Conservation (phyloP, 1,139 yeast species). For the Citeromyces hawaiiensis region DNA sequence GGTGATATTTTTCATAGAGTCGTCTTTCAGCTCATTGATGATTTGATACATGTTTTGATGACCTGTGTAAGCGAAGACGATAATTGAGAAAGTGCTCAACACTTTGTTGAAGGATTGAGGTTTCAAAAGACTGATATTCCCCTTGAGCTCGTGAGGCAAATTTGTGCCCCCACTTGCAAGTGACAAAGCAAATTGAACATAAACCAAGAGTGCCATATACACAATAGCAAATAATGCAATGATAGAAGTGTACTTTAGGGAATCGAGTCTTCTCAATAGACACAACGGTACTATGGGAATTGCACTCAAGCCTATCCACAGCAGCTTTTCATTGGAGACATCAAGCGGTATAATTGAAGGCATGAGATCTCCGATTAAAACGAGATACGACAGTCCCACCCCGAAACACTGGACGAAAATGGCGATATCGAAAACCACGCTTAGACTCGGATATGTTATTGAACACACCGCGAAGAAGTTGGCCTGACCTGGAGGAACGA, state of each 20-base stretch:
- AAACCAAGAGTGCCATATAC: slow-evolving; percentile 63
- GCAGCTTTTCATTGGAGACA: slow-evolving; percentile 24
- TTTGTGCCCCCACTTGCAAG: slow-evolving; percentile 10
- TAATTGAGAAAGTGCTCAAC: slow-evolving; percentile 75
- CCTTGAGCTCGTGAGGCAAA: slow-evolving; percentile 20
- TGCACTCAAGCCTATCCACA: slow-evolving; percentile 61
- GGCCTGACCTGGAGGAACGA: slow-evolving; percentile 61
- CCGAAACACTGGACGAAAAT: slow-evolving; percentile 65
- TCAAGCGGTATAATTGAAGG: slow-evolving; percentile 32
- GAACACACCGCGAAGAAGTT: slow-evolving; percentile 79
- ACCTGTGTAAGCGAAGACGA: slow-evolving; percentile 90
- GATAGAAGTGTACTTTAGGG: slow-evolving; percentile 74
- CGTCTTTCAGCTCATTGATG: slow-evolving; percentile 63
- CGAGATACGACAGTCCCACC: slow-evolving; percentile 79
- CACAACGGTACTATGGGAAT: slow-evolving; percentile 62
- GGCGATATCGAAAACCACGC: slow-evolving; percentile 51
- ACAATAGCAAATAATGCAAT: slow-evolving; percentile 76
- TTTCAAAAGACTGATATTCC: slow-evolving; percentile 35
- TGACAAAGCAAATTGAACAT: slow-evolving; percentile 38
- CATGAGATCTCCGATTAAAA: slow-evolving; percentile 82
- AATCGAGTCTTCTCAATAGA: slow-evolving; percentile 61
- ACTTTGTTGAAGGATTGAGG: slow-evolving; percentile 52
- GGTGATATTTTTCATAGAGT: slow-evolving; percentile 34
- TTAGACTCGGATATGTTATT: slow-evolving; percentile 72
- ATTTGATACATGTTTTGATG: slow-evolving; percentile 91